A percentile compares a stretch with the other conserved stretches of the same genome.
These are phyloP conservation scores for Withania somnifera DNA, from an alignment of 305 asterid genomes.

Conservation along the genomic window DNA sequence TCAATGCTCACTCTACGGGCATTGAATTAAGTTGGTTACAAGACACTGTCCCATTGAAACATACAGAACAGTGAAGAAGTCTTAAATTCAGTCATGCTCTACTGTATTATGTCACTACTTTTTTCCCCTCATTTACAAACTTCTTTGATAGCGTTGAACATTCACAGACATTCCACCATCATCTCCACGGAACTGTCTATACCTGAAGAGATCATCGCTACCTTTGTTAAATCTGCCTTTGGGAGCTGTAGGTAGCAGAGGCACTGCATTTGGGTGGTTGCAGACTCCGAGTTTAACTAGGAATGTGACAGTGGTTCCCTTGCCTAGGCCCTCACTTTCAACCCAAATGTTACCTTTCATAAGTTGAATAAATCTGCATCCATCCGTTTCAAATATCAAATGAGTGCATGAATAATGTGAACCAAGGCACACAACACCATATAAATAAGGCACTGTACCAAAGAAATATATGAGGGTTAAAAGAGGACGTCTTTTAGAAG, in stretches of 20 bases:
- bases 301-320: slow-evolving; percentile 46
- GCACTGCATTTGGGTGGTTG: slow-evolving; percentile 16
- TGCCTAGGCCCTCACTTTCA: slow-evolving; percentile 52
- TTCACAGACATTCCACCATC: slow-evolving; percentile 8
- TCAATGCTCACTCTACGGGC: not conserved
- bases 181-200: slow-evolving; percentile 19
- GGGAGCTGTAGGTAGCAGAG: not conserved
- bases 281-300: slow-evolving; percentile 31
- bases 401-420: not conserved
- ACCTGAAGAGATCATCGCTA: slow-evolving; percentile 17
- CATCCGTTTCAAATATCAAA: not conserved
- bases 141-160: slow-evolving; percentile 9
- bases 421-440: not conserved
- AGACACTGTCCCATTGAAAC: not conserved
- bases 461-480: not conserved
- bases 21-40: not conserved
- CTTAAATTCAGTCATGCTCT: not conserved
- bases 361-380: slow-evolving; percentile 44
- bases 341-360: slow-evolving; percentile 69
- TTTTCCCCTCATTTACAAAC: not conserved
- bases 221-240: slow-evolving; percentile 19
- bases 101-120: not conserved
- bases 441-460: not conserved
- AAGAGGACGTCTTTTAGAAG: not conserved
- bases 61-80: not conserved